Conservation (phyloP, 306 rosid genomes). For the Malus domestica region DNA sequence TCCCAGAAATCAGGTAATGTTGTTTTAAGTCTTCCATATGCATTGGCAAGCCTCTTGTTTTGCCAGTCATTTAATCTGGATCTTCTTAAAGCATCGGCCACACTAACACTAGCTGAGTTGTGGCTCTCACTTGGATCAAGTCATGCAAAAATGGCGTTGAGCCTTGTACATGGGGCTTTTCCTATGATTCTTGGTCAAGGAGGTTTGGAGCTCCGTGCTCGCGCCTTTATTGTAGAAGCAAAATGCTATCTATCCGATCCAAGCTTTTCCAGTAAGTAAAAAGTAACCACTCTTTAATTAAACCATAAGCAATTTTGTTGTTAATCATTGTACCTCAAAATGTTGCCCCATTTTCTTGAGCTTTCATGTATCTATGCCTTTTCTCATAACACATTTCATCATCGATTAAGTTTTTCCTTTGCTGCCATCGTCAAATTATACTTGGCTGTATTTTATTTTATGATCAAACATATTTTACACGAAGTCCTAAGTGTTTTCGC, state of each 20-base stretch:
- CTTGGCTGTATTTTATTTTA: background rate
- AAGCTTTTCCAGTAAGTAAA: slow-evolving; percentile 60
- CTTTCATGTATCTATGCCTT: background rate
- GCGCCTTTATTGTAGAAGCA: slow-evolving; percentile 80
- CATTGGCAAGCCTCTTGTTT: slow-evolving; percentile 90
- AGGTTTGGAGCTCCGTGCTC: slow-evolving; percentile 91
- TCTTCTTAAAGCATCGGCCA: slow-evolving; percentile 94
- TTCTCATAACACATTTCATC: too few species aligned
- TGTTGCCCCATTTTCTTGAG: too few species aligned
- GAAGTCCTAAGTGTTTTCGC: background rate
- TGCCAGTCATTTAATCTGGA: slow-evolving; percentile 93
- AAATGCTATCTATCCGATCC: slow-evolving; percentile 68
- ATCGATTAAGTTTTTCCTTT: background rate
- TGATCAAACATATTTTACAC: background rate
- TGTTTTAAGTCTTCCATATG: slow-evolving; percentile 87
- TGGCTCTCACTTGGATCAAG: slow-evolving; percentile 92
- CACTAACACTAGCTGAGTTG: slow-evolving; percentile 78
- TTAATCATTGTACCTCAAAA: too few species aligned
- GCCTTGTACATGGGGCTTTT: slow-evolving; percentile 80
- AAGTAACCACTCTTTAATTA: background rate
- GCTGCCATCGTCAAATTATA: background rate
- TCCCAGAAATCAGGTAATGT: slow-evolving; percentile 92
- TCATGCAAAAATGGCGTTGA: slow-evolving; percentile 81
- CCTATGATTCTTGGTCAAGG: slow-evolving; percentile 98
- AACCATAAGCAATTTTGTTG: background rate